These are phyloP conservation scores for Fusarium concolor DNA, from an alignment of 2,329 filamentous ascomycete species.

Conservation along the genomic window DNA sequence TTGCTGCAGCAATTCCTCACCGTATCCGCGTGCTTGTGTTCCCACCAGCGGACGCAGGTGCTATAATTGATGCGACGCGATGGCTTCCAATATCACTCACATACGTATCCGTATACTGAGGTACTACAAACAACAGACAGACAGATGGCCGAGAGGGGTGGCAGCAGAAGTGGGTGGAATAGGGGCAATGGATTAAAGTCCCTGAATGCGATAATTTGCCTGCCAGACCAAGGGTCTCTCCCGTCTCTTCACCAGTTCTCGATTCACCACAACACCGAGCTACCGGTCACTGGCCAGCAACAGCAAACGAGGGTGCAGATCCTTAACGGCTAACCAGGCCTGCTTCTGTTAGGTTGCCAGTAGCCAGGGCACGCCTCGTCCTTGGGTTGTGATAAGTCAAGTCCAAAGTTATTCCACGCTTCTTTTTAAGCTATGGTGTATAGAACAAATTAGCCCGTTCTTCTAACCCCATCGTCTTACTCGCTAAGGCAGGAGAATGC, in stretches of 20 bases:
- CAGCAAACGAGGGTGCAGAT: conserved; percentile 22
- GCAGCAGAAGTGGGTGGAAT: conserved; percentile 36
- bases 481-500: conserved; percentile 24
- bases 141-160: conserved; percentile 7
- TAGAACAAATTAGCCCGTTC: conserved; percentile 30
- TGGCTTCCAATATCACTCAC: conserved; percentile 17
- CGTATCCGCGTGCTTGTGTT: conserved; percentile 37
- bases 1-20: conserved; percentile 26
- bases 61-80: background rate
- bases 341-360: too few species aligned
- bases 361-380: background rate
- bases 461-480: conserved; percentile 15
- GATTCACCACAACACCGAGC: conserved; percentile 24
- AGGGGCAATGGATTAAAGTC: conserved; percentile 35
- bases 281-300: conserved; percentile 12
- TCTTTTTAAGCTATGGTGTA: conserved; percentile 26
- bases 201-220: conserved; percentile 32
- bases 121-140: background rate
- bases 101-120: conserved; percentile 6
- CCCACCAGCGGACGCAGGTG: conserved; percentile 12
- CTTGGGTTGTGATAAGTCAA: conserved; percentile 13
- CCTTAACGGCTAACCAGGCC: conserved; percentile 21
- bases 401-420: conserved; percentile 3
- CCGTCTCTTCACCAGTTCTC: conserved; percentile 18
- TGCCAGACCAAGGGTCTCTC: conserved; percentile 28